A percentile compares a stretch with the other conserved stretches of the same genome.
Evolutionary conservation across 129 eudicot genomes (phyloP).

Genomic region (Arctium minus): DNA sequence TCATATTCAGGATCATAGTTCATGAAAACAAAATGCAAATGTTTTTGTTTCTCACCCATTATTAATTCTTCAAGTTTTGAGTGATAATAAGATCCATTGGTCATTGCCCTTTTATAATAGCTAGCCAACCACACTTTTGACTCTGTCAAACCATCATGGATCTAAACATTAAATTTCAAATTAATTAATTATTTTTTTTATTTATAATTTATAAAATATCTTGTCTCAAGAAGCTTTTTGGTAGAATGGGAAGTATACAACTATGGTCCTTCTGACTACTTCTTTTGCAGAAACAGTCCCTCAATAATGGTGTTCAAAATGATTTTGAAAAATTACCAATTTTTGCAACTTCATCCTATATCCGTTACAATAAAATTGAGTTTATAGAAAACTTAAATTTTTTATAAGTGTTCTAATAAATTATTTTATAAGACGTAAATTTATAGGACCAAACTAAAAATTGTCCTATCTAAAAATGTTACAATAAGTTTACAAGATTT

Average conservation of each 20-base stretch:
- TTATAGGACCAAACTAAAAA: no score
- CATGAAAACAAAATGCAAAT: conserved; percentile 73
- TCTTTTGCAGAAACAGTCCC: background rate
- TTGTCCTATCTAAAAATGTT: no score
- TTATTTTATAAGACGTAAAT: no score
- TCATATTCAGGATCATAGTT: conserved; percentile 94
- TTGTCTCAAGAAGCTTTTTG: background rate
- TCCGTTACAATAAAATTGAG: no score
- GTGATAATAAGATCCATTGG: conserved; percentile 22
- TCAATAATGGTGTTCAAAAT: background rate
- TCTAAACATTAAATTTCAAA: background rate
- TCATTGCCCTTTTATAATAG: conserved; percentile 24
- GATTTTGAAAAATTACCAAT: no score
- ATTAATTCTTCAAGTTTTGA: background rate
- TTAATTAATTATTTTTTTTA: no score
- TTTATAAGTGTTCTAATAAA: no score
- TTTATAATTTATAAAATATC: background rate
- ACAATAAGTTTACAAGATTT: no score
- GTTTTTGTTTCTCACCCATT: conserved; percentile 35
- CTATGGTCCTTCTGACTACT: background rate
- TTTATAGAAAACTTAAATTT: no score
- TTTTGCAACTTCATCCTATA: no score
- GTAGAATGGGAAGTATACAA: background rate
- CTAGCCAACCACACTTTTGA: background rate
- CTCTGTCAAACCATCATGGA: background rate